A percentile compares a stretch with the other conserved stretches of the same genome.
Conservation (phyloP, 2,329 filamentous ascomycete species). For the Geoglossum cookeanum region DNA sequence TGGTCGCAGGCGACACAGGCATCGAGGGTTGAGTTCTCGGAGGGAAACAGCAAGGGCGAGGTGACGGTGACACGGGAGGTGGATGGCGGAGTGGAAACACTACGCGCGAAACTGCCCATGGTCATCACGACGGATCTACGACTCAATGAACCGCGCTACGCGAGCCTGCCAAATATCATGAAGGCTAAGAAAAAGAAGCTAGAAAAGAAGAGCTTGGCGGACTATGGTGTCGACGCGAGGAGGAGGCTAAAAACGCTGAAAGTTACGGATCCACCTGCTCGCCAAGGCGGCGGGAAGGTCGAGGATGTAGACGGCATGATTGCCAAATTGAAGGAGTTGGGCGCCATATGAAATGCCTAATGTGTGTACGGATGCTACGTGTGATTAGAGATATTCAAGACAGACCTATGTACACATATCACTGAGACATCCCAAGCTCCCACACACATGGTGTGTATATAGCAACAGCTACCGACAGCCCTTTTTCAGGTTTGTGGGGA, state of each 20-base stretch:
- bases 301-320: slow-evolving; percentile 94
- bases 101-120: slow-evolving; percentile 72
- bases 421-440: too few species aligned
- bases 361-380: too few species aligned
- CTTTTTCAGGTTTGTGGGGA: too few species aligned
- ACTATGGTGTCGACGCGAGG: slow-evolving; percentile 58
- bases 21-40: slow-evolving; percentile 58
- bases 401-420: too few species aligned
- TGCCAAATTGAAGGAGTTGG: slow-evolving; percentile 84
- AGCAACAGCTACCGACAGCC: too few species aligned
- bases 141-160: slow-evolving; percentile 88
- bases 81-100: slow-evolving; percentile 83
- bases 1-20: slow-evolving; percentile 96
- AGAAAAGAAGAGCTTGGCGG: slow-evolving; percentile 72
- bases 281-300: slow-evolving; percentile 91
- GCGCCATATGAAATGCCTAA: slow-evolving; percentile 45
- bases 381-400: too few species aligned
- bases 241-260: slow-evolving; percentile 75
- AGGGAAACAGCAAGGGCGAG: slow-evolving; percentile 49
- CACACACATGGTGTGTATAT: too few species aligned
- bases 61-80: slow-evolving; percentile 79
- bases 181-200: slow-evolving; percentile 99
- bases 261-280: slow-evolving; percentile 69
- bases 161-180: slow-evolving; percentile 96
- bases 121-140: slow-evolving; percentile 88